Evolutionary conservation across 2,329 filamentous ascomycete genomes (phyloP), one percentile per base, ranked within the genome.

Genomic region (Botryotinia narcissicola): DNA sequence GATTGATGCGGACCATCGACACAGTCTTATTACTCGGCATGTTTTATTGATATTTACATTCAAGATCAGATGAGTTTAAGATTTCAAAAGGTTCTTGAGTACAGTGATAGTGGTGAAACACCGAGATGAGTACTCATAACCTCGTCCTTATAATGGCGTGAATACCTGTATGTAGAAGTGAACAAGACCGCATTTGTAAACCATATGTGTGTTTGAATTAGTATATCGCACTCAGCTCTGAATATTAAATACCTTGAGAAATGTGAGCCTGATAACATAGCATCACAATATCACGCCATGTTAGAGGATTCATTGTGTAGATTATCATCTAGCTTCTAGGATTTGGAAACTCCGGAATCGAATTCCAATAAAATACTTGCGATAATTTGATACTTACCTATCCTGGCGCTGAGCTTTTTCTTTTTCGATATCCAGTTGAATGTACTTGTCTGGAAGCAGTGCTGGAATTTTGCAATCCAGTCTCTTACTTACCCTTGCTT

Each of bases 141-240:
- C 6, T 61, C 1, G 14, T 1, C 2, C 7, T 16, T 3, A 7
- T 16, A n/a, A 54, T 44, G 42, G 1, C 1, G 16, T 7, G 1
- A 8, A 54, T 54, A 7, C 1, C 48, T 54, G 12, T 54, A 16
- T n/a, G 5, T n/a, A 29, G 12, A 8, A 54, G n/a, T 54, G n/a
- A 54, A 29, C 0, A 29, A 54, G 14, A n/a, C 12, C 5, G 2
- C 25, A 29, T 29, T 29, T 8, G 4, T 54, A 7, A 5, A 3
- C 1, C n/a, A 54, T 54, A 5, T 1, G 4, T 29, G 25, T 32
- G 40, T 46, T 3, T 4, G 37, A 9, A 29, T 20, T 6, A 29
- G 25, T 29, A 42, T 29, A 7, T 29, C 14, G 14, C 32, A 25
- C 20, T 29, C 6, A 5, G 25, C 2, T n/a, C 12, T 6, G n/a